Percentiles rank a stretch among this genome's conserved stretches.
Conservation (phyloP, 164 flowering plant species). For the Cinnamomum micranthum region DNA sequence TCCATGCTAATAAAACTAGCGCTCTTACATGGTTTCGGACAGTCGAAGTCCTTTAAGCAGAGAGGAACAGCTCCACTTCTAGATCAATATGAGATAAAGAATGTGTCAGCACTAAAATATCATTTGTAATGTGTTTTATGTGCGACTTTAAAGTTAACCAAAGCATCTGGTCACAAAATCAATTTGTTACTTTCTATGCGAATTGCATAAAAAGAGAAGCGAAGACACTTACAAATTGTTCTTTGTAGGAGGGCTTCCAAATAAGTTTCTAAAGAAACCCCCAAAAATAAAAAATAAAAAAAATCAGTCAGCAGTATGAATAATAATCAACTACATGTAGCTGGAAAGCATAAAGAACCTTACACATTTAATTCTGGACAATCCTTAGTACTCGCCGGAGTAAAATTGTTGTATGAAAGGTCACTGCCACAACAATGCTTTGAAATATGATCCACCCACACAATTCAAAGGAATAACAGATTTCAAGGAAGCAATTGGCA, state of each 20-base stretch:
- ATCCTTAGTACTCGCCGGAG: constrained; percentile 36
- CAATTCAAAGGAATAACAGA: background rate
- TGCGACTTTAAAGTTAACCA: background rate
- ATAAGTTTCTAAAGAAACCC: constrained; percentile 50
- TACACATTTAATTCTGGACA: constrained; percentile 67
- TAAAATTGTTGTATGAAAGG: constrained; percentile 67
- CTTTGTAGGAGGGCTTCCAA: constrained; percentile 46
- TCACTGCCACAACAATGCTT: constrained; percentile 41
- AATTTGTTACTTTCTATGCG: background rate
- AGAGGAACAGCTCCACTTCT: constrained; percentile 28
- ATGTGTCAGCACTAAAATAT: background rate
- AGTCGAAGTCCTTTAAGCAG: constrained; percentile 43
- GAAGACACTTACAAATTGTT: constrained; percentile 40
- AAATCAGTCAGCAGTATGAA: background rate
- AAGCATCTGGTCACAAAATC: background rate
- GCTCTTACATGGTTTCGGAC: constrained; percentile 30
- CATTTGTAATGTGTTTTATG: background rate
- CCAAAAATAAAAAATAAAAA: background rate
- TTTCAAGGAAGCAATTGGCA: too few relatives aligned
- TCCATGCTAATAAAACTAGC: too few relatives aligned
- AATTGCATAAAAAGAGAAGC: background rate
- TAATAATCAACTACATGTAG: background rate
- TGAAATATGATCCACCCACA: too few relatives aligned
- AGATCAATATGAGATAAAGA: constrained; percentile 6
- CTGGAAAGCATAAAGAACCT: constrained; percentile 12